Evolutionary conservation across 768 basidiomycete genomes (phyloP), one percentile per base, ranked within the genome.

Genomic region (Termitomyces sp.): DNA sequence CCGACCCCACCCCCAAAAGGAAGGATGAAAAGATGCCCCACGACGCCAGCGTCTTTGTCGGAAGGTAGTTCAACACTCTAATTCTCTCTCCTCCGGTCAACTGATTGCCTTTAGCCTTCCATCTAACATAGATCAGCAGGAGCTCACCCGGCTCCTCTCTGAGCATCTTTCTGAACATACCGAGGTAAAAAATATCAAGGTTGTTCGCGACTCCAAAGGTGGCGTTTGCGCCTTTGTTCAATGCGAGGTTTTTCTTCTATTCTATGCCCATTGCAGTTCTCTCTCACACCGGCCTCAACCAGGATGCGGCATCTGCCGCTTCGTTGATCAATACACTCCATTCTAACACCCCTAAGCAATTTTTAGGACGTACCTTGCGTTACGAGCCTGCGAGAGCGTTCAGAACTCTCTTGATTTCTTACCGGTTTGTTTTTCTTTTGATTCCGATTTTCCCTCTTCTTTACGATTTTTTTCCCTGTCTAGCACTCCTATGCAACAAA

Each of bases 161-260:
- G 78, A 83, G 33, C 88, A 89, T 66, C 76, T 92, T 51, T 83
- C 85, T 7, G 78, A 80, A 50, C 79, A 88, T 64, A 74, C 81
- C 0, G 80, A 84, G 56, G 73, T 90, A 60, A 85, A 82, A 66
- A 80, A 79, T 46, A 78, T 91, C 67, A 83, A 82, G 64, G 83
- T 91, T 50, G 81, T 91, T 39, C 84, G 84, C 53, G 88, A 91
- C 67, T 81, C 79, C 54, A 87, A 85, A 66, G 88, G 88, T 36
- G 86, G 88, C 13, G 81, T 88, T 42, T 92, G 90, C 64, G 91
- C 90, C 53, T 93, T 93, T 66, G 85, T 91, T 22, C 91, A 92
- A 70, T 91, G 89, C 76, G 80, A 89, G 76, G 91, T 90, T 63
- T 41, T 76, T 52, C 22, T 48, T 48, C 27, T 38, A 59, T 52